These are phyloP conservation scores for Apiotrichum gracile DNA, from an alignment of 1,284 basidiomycete species.

Conservation along the genomic window DNA sequence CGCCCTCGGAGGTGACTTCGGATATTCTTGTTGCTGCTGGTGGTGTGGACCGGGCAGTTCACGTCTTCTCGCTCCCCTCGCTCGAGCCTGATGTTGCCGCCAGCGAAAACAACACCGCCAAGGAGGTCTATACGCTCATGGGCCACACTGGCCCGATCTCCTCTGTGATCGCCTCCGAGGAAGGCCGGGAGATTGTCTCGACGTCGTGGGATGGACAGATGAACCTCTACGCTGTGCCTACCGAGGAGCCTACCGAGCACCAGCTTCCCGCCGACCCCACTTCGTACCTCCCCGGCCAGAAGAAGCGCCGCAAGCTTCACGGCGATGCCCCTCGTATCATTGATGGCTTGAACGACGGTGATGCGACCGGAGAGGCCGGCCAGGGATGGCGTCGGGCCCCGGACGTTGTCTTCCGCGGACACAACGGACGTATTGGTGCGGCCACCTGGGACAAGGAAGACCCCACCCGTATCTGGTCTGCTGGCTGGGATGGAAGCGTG, in stretches of 20 bases:
- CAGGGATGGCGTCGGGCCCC: slow-evolving; percentile 42
- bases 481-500: slow-evolving; percentile 51
- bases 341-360: slow-evolving; percentile 45
- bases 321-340: slow-evolving; percentile 45
- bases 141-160: slow-evolving; percentile 70
- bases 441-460: slow-evolving; percentile 40
- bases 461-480: slow-evolving; percentile 37
- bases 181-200: slow-evolving; percentile 61
- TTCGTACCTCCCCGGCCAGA: slow-evolving; percentile 44
- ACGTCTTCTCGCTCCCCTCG: slow-evolving; percentile 56
- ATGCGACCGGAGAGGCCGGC: slow-evolving; percentile 31
- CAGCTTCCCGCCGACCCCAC: slow-evolving; percentile 44
- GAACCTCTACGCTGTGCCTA: slow-evolving; percentile 57
- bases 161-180: slow-evolving; percentile 52
- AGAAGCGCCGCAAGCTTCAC: slow-evolving; percentile 57
- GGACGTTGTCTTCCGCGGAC: slow-evolving; percentile 38
- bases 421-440: slow-evolving; percentile 43
- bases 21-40: slow-evolving; percentile 61
- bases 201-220: slow-evolving; percentile 74
- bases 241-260: slow-evolving; percentile 35
- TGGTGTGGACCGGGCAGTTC: slow-evolving; percentile 73
- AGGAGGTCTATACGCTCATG: slow-evolving; percentile 54
- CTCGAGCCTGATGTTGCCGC: slow-evolving; percentile 36
- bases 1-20: slow-evolving; percentile 36
- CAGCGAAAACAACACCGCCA: slow-evolving; percentile 51